Conservation (phyloP, 306 rosid genomes). For the Phaseolus lunatus region DNA sequence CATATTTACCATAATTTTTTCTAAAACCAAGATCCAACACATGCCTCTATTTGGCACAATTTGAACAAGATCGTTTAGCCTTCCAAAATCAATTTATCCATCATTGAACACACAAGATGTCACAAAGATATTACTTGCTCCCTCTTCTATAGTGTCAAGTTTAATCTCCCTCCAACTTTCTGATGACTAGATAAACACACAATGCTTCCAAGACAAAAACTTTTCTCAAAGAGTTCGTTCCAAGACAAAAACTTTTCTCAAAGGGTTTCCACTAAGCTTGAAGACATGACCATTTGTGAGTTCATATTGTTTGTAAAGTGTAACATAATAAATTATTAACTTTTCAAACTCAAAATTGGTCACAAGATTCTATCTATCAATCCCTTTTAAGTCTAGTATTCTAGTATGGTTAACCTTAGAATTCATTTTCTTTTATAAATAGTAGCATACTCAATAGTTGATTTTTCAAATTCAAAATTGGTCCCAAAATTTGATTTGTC, state of each 20-base stretch:
- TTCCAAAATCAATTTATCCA: constrained; percentile 88
- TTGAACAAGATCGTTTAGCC: constrained; percentile 81
- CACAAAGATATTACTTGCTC: constrained; percentile 96
- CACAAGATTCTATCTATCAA: constrained; percentile 62
- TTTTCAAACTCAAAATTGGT: constrained; percentile 91
- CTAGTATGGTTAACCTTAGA: no score
- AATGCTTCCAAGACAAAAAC: constrained; percentile 82
- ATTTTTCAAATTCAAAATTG: no score
- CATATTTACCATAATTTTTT: constrained; percentile 85
- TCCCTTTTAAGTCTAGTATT: constrained; percentile 74
- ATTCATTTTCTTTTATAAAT: no score
- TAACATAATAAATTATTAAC: constrained; percentile 79
- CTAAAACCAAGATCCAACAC: constrained; percentile 97
- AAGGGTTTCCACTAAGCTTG: constrained; percentile 93
- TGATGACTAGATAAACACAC: constrained; percentile 83
- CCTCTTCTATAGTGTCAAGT: constrained; percentile 84
- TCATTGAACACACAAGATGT: constrained; percentile 91
- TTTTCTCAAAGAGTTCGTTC: constrained; percentile 77
- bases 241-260: no score
- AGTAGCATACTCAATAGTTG: no score
- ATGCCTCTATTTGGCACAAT: constrained; percentile 88
- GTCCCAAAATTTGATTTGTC: no score
- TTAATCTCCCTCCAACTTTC: constrained; percentile 97
- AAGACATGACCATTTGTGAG: constrained; percentile 87
- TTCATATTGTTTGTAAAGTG: constrained; percentile 74